These are phyloP conservation scores for Osmanthus fragrans DNA, from an alignment of 257 asterid genomes.

Conservation along the genomic window DNA sequence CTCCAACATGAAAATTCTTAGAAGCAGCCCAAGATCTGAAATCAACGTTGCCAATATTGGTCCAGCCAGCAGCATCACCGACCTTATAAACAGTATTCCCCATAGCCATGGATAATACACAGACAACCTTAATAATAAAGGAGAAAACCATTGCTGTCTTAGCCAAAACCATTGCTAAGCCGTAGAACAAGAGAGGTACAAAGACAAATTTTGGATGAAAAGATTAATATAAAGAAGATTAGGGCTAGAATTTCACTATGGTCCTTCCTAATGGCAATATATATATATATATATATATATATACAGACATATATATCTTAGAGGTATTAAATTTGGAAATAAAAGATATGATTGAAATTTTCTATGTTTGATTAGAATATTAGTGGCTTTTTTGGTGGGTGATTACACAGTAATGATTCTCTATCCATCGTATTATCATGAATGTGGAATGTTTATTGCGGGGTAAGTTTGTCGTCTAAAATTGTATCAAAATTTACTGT, in stretches of 20 bases:
- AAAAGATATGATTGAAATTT: not conserved
- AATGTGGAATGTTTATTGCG: not conserved
- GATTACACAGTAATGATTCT: not conserved
- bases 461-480: too few species aligned
- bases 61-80: constrained; percentile 57
- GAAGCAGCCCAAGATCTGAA: constrained; percentile 58
- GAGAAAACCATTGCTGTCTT: not conserved
- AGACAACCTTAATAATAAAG: not conserved
- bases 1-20: constrained; percentile 45
- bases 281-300: too few species aligned
- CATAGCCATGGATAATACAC: constrained; percentile 2
- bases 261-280: not conserved
- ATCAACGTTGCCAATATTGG: constrained; percentile 12
- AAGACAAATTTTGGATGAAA: not conserved
- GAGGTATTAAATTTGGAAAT: not conserved
- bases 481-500: too few species aligned
- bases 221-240: not conserved
- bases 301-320: not conserved
- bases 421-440: not conserved
- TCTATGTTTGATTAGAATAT: not conserved
- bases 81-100: constrained; percentile 36
- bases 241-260: not conserved
- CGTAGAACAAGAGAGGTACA: too few species aligned
- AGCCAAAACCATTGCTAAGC: constrained; percentile 8
- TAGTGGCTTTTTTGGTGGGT: not conserved